Conservation (phyloP, 495 filamentous ascomycete species). For the Pseudomonodictys pantanalensis region DNA sequence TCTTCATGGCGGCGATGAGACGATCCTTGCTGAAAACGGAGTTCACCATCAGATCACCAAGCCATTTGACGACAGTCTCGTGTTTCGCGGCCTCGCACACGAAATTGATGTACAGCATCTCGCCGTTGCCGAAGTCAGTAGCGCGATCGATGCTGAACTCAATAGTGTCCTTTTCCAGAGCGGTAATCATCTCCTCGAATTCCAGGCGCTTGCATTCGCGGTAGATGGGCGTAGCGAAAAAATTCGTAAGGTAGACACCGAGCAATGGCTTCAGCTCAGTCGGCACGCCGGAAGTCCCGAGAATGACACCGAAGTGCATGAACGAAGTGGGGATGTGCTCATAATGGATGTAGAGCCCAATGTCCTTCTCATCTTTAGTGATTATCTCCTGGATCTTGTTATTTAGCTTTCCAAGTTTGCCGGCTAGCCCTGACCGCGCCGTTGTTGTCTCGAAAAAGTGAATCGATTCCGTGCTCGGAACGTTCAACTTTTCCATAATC, state of each 20-base stretch:
- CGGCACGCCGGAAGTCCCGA: constrained; percentile 72
- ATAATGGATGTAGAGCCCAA: constrained; percentile 92
- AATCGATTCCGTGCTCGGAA: constrained; percentile 81
- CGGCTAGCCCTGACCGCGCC: constrained; percentile 77
- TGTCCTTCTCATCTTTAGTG: constrained; percentile 58
- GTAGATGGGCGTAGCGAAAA: constrained; percentile 86
- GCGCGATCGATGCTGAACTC: constrained; percentile 69
- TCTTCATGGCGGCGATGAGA: constrained; percentile 76
- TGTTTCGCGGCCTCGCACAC: constrained; percentile 89
- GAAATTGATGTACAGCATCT: constrained; percentile 76
- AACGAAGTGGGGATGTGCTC: constrained; percentile 90
- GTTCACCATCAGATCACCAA: constrained; percentile 80
- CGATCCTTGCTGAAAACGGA: constrained; percentile 79
- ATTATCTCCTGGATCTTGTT: constrained; percentile 75
- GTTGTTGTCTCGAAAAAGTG: constrained; percentile 90
- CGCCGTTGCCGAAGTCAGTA: constrained; percentile 66
- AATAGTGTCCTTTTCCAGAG: constrained; percentile 87
- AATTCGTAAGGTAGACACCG: constrained; percentile 79
- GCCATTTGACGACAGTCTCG: constrained; percentile 74
- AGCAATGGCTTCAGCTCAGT: constrained; percentile 75
- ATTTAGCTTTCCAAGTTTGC: constrained; percentile 60
- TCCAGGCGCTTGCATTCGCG: constrained; percentile 73
- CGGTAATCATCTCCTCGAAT: constrained; percentile 87
- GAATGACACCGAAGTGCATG: constrained; percentile 73
- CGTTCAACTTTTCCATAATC: constrained; percentile 71